Conservation (phyloP, 805 yeast genomes). For the Tetrapisispora arboricola region DNA sequence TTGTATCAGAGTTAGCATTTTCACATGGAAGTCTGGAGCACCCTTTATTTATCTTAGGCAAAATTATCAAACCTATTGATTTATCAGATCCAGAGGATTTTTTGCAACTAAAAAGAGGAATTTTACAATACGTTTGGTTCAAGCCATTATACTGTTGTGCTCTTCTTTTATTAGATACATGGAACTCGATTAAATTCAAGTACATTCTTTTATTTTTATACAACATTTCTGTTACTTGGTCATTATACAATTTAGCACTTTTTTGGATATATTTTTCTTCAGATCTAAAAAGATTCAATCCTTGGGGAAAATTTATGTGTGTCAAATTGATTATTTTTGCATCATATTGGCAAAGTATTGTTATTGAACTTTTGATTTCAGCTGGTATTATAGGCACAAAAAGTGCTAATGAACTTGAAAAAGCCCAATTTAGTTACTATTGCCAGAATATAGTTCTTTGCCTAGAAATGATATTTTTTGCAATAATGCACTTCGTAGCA, state of each 20-base stretch:
- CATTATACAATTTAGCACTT: constrained; percentile 74
- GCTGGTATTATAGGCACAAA: constrained; percentile 30
- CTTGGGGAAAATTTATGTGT: constrained; percentile 87
- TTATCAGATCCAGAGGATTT: constrained; percentile 80
- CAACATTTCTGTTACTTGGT: constrained; percentile 69
- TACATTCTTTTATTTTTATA: constrained; percentile 48
- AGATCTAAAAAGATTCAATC: constrained; percentile 71
- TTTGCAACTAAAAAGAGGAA: constrained; percentile 67
- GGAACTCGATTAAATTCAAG: constrained; percentile 40
- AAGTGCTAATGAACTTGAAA: constrained; percentile 23
- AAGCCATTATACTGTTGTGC: constrained; percentile 71
- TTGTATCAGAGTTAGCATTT: constrained; percentile 52
- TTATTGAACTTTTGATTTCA: constrained; percentile 44
- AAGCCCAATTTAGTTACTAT: constrained; percentile 38
- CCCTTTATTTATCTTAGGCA: constrained; percentile 41
- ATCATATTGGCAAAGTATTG: constrained; percentile 91
- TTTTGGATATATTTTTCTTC: constrained; percentile 86
- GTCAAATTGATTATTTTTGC: constrained; percentile 92
- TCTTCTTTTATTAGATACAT: constrained; percentile 36
- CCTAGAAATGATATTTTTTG: constrained; percentile 75
- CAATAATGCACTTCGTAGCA: constrained; percentile 80
- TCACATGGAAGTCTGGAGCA: constrained; percentile 66
- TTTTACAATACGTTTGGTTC: constrained; percentile 90
- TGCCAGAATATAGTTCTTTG: constrained; percentile 76
- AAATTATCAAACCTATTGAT: constrained; percentile 51